Percentiles rank a stretch among this genome's conserved stretches.
These are phyloP conservation scores for Fusarium lateritium DNA, from an alignment of 2,329 filamentous ascomycete species.

Conservation along the genomic window DNA sequence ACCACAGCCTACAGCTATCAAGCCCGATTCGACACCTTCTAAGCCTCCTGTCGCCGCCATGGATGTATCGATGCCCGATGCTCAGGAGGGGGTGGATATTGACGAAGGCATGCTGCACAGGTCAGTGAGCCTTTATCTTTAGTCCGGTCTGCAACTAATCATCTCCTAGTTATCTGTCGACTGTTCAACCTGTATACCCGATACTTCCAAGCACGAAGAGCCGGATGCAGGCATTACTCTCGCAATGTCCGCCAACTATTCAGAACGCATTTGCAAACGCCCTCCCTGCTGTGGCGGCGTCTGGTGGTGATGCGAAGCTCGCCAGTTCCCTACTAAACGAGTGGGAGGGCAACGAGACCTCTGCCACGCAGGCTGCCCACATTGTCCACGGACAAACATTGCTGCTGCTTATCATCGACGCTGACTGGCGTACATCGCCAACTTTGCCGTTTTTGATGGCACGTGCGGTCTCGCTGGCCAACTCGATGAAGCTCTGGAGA, in stretches of 20 bases:
- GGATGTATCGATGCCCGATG: constrained; percentile 55
- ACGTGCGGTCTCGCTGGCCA: constrained; percentile 75
- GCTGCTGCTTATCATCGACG: constrained; percentile 75
- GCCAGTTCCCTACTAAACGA: constrained; percentile 65
- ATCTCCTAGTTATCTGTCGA: constrained; percentile 69
- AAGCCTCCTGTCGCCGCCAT: constrained; percentile 54
- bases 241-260: constrained; percentile 68
- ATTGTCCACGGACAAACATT: constrained; percentile 77
- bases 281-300: constrained; percentile 66
- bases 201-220: constrained; percentile 72
- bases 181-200: constrained; percentile 77
- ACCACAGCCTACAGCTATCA: constrained; percentile 61
- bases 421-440: constrained; percentile 68
- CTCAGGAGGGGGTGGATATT: constrained; percentile 54
- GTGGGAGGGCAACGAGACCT: constrained; percentile 63
- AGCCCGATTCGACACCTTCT: constrained; percentile 55
- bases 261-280: constrained; percentile 76
- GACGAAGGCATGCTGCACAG: constrained; percentile 63
- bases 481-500: constrained; percentile 72
- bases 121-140: constrained; percentile 52
- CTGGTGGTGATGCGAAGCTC: constrained; percentile 60
- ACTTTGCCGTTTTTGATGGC: constrained; percentile 69
- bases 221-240: constrained; percentile 69
- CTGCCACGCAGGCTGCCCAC: constrained; percentile 58
- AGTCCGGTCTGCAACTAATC: constrained; percentile 22